A percentile compares a stretch with the other conserved stretches of the same genome.
Conservation (phyloP, 2,329 filamentous ascomycete genomes). For the Coniella lustricola region DNA sequence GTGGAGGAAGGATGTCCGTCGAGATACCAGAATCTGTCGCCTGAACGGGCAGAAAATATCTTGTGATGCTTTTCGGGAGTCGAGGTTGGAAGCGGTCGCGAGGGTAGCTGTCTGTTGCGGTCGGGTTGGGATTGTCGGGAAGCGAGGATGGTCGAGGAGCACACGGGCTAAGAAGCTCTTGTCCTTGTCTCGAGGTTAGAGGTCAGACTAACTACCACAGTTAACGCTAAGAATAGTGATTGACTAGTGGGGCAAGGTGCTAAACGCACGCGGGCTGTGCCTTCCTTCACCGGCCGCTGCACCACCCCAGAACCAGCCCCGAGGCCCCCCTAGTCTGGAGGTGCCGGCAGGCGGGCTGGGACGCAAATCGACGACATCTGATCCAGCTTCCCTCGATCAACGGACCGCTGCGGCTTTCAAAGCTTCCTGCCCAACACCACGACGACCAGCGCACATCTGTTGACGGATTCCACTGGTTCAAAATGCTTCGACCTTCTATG, state of each 20-base stretch:
- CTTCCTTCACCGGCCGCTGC: background rate
- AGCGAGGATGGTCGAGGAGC: background rate
- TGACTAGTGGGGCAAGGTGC: conserved; percentile 1
- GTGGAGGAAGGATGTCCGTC: background rate
- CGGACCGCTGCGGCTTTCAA: background rate
- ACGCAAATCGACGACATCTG: conserved; percentile 1
- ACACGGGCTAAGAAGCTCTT: background rate
- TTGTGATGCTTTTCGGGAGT: background rate
- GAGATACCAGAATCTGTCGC: background rate
- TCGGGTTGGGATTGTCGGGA: background rate
- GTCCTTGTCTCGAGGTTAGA: conserved; percentile 2
- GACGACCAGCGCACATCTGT: conserved; percentile 8
- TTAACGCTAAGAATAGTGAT: conserved; percentile 2
- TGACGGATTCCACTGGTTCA: conserved; percentile 14
- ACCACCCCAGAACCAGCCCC: background rate
- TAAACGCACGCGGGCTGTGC: conserved; percentile 4
- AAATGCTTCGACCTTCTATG: conserved; percentile 34
- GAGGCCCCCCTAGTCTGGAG: background rate
- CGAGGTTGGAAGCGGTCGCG: background rate
- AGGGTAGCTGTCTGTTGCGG: background rate
- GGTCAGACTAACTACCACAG: background rate
- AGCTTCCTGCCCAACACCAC: background rate
- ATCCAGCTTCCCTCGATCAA: conserved; percentile 1
- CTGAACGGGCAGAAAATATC: background rate
- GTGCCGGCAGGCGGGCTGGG: background rate